These are phyloP conservation scores for Vicia sativa DNA, from an alignment of 306 rosid genomes.

Conservation along the genomic window DNA sequence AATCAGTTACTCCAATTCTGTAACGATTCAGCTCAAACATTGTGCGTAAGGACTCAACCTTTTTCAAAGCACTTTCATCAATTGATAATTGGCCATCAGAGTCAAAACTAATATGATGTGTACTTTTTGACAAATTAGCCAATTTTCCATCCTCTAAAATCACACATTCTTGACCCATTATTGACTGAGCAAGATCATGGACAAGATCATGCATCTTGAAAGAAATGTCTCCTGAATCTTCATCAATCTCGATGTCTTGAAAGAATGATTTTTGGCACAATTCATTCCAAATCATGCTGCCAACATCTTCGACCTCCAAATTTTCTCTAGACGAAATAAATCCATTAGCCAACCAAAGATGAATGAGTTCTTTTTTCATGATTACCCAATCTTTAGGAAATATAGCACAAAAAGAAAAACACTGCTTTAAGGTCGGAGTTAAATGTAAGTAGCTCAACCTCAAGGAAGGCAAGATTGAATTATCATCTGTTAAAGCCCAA, in stretches of 20 bases:
- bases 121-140: neutral
- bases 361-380: constrained; percentile 9
- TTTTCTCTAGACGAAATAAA: neutral
- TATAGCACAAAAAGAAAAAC: constrained; percentile 20
- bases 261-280: constrained; percentile 10
- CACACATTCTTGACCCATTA: constrained; percentile 1
- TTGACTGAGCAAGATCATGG: constrained; percentile 12
- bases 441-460: constrained; percentile 1
- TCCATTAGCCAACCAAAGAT: constrained; percentile 11
- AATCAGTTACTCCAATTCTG: too few relatives aligned
- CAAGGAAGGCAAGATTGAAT: neutral
- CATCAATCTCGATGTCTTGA: neutral
- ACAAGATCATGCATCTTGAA: constrained; percentile 11
- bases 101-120: neutral
- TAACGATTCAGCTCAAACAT: neutral
- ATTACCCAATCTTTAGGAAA: constrained; percentile 19
- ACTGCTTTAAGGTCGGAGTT: neutral
- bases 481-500: neutral
- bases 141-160: neutral
- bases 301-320: constrained; percentile 30
- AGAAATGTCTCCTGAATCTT: neutral
- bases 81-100: neutral
- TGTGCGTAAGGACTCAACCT: constrained; percentile 10
- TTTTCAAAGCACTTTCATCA: neutral
- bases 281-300: neutral